These are phyloP conservation scores for Alternaria brassicicola DNA, from an alignment of 2,329 filamentous ascomycete species.

Conservation along the genomic window DNA sequence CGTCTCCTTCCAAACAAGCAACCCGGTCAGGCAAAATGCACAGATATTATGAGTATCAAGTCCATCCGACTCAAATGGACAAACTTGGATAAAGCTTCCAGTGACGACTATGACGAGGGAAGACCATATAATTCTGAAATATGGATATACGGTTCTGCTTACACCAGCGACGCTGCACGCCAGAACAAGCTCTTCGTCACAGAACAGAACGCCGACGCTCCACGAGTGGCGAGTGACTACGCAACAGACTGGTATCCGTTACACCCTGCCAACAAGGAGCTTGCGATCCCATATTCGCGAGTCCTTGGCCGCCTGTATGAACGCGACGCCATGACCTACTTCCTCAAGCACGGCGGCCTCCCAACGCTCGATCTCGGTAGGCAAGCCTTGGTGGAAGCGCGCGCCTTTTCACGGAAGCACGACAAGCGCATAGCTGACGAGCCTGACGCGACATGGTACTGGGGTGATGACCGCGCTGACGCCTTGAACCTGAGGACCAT, in stretches of 20 bases:
- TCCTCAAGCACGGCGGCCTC: constrained; percentile 45
- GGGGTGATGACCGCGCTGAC: constrained; percentile 62
- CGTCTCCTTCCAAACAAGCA: constrained; percentile 50
- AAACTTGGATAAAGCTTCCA: constrained; percentile 55
- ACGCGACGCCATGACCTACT: constrained; percentile 54
- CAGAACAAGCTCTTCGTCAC: constrained; percentile 36
- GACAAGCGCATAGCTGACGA: constrained; percentile 55
- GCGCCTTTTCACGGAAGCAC: constrained; percentile 53
- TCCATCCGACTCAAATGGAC: constrained; percentile 59
- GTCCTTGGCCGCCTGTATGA: constrained; percentile 63
- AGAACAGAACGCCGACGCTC: constrained; percentile 23
- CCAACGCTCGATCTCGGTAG: constrained; percentile 54
- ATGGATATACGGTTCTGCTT: constrained; percentile 59
- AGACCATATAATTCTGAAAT: constrained; percentile 55
- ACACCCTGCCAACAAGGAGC: constrained; percentile 49
- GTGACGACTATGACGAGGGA: constrained; percentile 54
- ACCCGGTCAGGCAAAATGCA: constrained; percentile 38
- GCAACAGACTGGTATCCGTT: constrained; percentile 59
- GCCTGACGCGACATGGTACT: constrained; percentile 59
- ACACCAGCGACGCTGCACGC: constrained; percentile 47
- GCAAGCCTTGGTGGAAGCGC: constrained; percentile 53
- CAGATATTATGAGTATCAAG: constrained; percentile 61
- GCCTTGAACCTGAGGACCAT: constrained; percentile 62
- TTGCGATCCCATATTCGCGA: constrained; percentile 58
- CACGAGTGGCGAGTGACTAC: constrained; percentile 47